These are phyloP conservation scores for Parastagonospora nodorum DNA, from an alignment of 2,329 filamentous ascomycete genomes.

Conservation along the genomic window DNA sequence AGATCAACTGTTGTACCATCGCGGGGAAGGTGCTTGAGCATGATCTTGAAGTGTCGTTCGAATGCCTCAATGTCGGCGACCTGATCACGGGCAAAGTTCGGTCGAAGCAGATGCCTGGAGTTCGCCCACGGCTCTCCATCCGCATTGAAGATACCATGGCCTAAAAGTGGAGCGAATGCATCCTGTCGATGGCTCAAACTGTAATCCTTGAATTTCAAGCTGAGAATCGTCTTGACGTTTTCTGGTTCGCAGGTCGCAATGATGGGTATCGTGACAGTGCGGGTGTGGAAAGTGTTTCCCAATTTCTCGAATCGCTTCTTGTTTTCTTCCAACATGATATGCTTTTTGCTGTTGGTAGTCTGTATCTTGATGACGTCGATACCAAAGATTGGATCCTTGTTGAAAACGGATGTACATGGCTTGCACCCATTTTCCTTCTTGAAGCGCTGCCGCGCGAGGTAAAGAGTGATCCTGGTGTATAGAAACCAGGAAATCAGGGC, in stretches of 20 bases:
- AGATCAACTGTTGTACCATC: constrained; percentile 50
- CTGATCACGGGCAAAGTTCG: constrained; percentile 59
- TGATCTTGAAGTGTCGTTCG: constrained; percentile 62
- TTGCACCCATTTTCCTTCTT: constrained; percentile 55
- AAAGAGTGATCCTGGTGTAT: constrained; percentile 41
- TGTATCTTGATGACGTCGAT: constrained; percentile 54
- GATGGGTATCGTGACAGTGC: constrained; percentile 36
- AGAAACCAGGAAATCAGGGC: constrained; percentile 43
- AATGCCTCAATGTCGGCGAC: constrained; percentile 62
- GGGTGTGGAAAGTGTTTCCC: constrained; percentile 50
- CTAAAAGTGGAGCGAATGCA: constrained; percentile 49
- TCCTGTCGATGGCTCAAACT: constrained; percentile 43
- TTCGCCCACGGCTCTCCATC: constrained; percentile 51
- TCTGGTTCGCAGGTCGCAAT: constrained; percentile 54
- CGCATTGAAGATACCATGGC: constrained; percentile 53
- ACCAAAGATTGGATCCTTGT: constrained; percentile 62
- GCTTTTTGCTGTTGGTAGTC: constrained; percentile 43
- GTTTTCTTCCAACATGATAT: constrained; percentile 24
- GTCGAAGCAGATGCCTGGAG: constrained; percentile 55
- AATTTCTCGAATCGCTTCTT: constrained; percentile 30
- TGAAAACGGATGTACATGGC: constrained; percentile 51
- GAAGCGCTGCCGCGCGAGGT: constrained; percentile 44
- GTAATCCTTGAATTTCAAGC: constrained; percentile 55
- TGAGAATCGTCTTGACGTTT: constrained; percentile 54
- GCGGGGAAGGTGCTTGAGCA: constrained; percentile 66